Percentiles rank a stretch among this genome's conserved stretches.
Evolutionary conservation across 2,329 filamentous ascomycete genomes (phyloP).

Genomic region (Aspergillus aculeatus): DNA sequence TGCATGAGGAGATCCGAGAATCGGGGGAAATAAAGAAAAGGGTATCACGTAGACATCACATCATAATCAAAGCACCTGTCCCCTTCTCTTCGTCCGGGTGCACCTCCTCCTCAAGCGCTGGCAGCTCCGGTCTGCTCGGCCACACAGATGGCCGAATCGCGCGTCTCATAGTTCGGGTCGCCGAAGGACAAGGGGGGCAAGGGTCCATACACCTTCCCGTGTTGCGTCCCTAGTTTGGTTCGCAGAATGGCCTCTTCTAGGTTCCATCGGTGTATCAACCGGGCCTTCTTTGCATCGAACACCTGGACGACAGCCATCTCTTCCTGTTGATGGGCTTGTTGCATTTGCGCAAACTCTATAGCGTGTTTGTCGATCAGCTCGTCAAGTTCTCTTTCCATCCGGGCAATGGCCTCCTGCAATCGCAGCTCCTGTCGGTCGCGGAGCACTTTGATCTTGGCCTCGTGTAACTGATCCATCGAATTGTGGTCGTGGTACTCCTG

Average conservation of each 20-base stretch:
- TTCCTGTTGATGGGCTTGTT: conserved; percentile 35
- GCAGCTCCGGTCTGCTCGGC: conserved; percentile 13
- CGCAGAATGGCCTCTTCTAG: conserved; percentile 45
- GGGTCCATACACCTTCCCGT: conserved; percentile 38
- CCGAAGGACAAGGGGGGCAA: conserved; percentile 40
- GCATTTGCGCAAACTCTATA: conserved; percentile 33
- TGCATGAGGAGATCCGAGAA: conserved; percentile 19
- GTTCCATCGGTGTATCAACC: conserved; percentile 40
- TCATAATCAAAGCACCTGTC: conserved; percentile 22
- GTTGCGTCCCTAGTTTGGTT: conserved; percentile 37
- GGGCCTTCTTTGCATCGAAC: conserved; percentile 35
- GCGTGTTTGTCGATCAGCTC: conserved; percentile 35
- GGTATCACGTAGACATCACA: conserved; percentile 28
- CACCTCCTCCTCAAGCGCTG: conserved; percentile 18
- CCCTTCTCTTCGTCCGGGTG: conserved; percentile 15
- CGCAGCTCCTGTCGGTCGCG: conserved; percentile 47
- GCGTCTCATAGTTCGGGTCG: conserved; percentile 25
- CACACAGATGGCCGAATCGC: conserved; percentile 32
- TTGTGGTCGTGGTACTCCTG: conserved; percentile 46
- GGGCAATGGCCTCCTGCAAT: conserved; percentile 39
- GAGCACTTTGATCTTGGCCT: conserved; percentile 48
- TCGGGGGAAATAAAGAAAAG: conserved; percentile 19
- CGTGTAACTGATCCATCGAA: conserved; percentile 45
- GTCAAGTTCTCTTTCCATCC: conserved; percentile 41
- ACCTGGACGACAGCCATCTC: conserved; percentile 31